Base-by-base conservation (phyloP, 2,329 filamentous ascomycete species). In the Didymella lethalis region DNA sequence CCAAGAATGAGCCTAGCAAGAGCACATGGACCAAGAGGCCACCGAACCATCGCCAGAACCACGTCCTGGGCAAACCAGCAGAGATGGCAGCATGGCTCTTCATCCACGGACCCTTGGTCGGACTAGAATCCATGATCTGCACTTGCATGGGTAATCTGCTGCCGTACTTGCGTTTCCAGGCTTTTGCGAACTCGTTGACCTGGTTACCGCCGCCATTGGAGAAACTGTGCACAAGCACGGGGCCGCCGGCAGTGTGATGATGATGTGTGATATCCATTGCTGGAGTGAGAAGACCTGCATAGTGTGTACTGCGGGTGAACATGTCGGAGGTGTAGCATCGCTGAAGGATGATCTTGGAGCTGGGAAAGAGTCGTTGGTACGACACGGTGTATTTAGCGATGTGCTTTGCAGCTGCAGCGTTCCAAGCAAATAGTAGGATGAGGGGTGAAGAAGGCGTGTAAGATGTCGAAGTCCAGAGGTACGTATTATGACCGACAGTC, bases 131-230 rank as follows among this genome's bases (percentile, higher is more conserved):
- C 48, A 77, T 52, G 10, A 77, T 61, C 31, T 75, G 69, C 8
- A 66, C 65, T 2, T 68, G 61, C 65, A 76, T 71, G 0, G 73
- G 70, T 41, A 77, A 48, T 14, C 54, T 41, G 4, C 38, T 46
- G 7, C 64, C 67, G 26, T 64, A 65, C 2, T 23, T 57, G 18
- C 48, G 49, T n/a, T 61, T 66, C 71, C 74, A 77, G n/a, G 65
- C 64, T 43, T 71, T 72, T 3, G 67, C 70, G 54, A 78, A 69
- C 46, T 75, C 67, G 18, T 67, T 67, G 36, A 75, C 54, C 50
- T 77, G 72, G 31, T 72, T 74, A 5, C 68, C 73, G 7, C 76
- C 76, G 6, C 76, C 76, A 38, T 77, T 77, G 28, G 71, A 75
- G 50, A 75, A 76, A 43, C 68, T 73, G 48, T 78, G 75, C 23